A percentile compares a stretch with the other conserved stretches of the same genome.
These are phyloP conservation scores for Penicillium carneum DNA, from an alignment of 2,329 filamentous ascomycete species.

Conservation along the genomic window DNA sequence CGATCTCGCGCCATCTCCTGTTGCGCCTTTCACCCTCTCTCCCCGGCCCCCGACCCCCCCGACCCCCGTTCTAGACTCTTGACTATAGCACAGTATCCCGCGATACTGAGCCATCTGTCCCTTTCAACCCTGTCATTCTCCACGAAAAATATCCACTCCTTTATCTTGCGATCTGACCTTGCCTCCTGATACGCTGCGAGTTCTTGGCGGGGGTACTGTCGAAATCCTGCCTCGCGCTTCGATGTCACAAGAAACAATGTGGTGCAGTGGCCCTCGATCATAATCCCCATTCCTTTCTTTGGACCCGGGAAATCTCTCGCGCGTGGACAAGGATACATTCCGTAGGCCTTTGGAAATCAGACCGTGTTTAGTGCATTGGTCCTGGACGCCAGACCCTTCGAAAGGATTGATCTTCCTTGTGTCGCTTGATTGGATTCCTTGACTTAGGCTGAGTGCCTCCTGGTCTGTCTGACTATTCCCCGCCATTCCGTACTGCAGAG, in stretches of 20 bases:
- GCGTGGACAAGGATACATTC: slow-evolving; percentile 26
- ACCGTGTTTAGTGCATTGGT: slow-evolving; percentile 19
- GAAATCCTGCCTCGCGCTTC: slow-evolving; percentile 21
- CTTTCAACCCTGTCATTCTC: not conserved
- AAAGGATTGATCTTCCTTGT: slow-evolving; percentile 20
- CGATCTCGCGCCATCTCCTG: slow-evolving; percentile 12
- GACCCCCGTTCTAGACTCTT: slow-evolving; percentile 9
- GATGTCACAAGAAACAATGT: slow-evolving; percentile 36
- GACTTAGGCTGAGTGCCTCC: slow-evolving; percentile 20
- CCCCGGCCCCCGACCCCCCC: slow-evolving; percentile 1
- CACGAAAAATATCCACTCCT: slow-evolving; percentile 25
- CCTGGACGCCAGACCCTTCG: slow-evolving; percentile 17
- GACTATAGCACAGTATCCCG: slow-evolving; percentile 19
- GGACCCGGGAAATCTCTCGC: slow-evolving; percentile 24
- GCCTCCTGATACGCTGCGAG: slow-evolving; percentile 4
- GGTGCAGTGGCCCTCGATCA: slow-evolving; percentile 28
- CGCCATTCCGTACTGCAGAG: slow-evolving; percentile 16
- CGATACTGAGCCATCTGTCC: slow-evolving; percentile 4
- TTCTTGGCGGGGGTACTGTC: slow-evolving; percentile 18
- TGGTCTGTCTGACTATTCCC: slow-evolving; percentile 16
- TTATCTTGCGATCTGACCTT: slow-evolving; percentile 17
- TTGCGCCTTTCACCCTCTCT: slow-evolving; percentile 9
- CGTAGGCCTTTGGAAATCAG: slow-evolving; percentile 29
- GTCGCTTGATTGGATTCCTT: slow-evolving; percentile 20
- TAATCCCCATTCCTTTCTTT: slow-evolving; percentile 30